A percentile compares a stretch with the other conserved stretches of the same genome.
Evolutionary conservation across 768 basidiomycete species (phyloP).

Genomic region (Strobilomyces confusus): DNA sequence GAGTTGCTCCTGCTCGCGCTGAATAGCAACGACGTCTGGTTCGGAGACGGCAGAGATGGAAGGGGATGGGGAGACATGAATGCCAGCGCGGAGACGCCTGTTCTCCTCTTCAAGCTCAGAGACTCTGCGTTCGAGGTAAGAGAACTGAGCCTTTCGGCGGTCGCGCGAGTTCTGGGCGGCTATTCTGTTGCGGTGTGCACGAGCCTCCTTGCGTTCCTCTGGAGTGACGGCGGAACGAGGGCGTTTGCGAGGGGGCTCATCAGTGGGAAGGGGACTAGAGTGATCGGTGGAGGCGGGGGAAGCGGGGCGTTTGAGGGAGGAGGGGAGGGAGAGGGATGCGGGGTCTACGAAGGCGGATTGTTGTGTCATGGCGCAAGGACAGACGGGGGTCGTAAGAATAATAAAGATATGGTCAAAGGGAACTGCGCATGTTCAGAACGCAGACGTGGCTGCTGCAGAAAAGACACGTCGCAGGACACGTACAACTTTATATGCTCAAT

Average conservation of each 20-base stretch:
- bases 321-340: conserved; percentile 37
- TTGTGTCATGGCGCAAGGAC: conserved; percentile 18
- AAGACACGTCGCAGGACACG: conserved; percentile 30
- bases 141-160: conserved; percentile 81
- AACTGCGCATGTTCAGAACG: conserved; percentile 9
- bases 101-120: conserved; percentile 83
- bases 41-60: conserved; percentile 13
- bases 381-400: conserved; percentile 3
- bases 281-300: conserved; percentile 27
- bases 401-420: conserved; percentile 23
- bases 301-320: conserved; percentile 26
- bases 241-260: conserved; percentile 70
- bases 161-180: conserved; percentile 93
- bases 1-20: conserved; percentile 28
- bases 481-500: conserved; percentile 28
- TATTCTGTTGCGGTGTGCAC: conserved; percentile 89
- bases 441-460: conserved; percentile 21
- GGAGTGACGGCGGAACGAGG: conserved; percentile 56
- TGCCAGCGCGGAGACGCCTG: conserved; percentile 59
- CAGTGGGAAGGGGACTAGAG: conserved; percentile 5
- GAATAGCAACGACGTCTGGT: conserved; percentile 23
- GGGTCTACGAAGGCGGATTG: conserved; percentile 35
- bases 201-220: conserved; percentile 81
- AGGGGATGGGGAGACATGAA: conserved; percentile 26
- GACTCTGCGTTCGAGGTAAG: conserved; percentile 62